Evolutionary conservation across 2,329 filamentous ascomycete genomes (phyloP).

Genomic region (Xylariaceae sp.): DNA sequence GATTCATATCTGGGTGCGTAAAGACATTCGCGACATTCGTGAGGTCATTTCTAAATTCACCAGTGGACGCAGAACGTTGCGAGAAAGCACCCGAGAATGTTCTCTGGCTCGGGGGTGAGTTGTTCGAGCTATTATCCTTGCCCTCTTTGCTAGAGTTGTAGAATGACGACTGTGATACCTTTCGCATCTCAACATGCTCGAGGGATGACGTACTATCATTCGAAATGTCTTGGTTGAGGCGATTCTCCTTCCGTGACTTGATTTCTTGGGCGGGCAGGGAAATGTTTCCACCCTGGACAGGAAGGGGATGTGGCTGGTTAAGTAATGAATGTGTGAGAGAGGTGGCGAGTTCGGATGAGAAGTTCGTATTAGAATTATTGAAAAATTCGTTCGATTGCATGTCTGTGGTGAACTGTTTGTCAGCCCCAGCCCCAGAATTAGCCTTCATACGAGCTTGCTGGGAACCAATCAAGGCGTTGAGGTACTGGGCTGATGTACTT

Average conservation of each 20-base stretch:
- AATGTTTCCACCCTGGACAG: conserved; percentile 37
- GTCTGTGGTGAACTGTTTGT: conserved; percentile 21
- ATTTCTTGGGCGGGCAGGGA: conserved; percentile 41
- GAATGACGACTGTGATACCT: conserved; percentile 45
- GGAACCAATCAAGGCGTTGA: not conserved
- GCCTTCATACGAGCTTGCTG: not conserved
- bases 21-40: conserved; percentile 32
- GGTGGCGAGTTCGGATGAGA: conserved; percentile 44
- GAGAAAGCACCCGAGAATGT: conserved; percentile 36
- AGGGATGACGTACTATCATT: conserved; percentile 27
- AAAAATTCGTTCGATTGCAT: conserved; percentile 34
- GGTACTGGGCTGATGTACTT: conserved; percentile 27
- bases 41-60: conserved; percentile 38
- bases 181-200: conserved; percentile 42
- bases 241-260: conserved; percentile 50
- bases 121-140: conserved; percentile 28
- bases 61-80: conserved; percentile 32
- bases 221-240: conserved; percentile 29
- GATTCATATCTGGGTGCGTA: conserved; percentile 22
- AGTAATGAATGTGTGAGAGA: conserved; percentile 52
- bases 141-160: conserved; percentile 32
- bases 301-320: conserved; percentile 48
- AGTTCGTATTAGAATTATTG: conserved; percentile 28
- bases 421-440: conserved; percentile 2
- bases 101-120: conserved; percentile 35